These are phyloP conservation scores for Acer campestre DNA, from an alignment of 345 rosid species.

Conservation along the genomic window DNA sequence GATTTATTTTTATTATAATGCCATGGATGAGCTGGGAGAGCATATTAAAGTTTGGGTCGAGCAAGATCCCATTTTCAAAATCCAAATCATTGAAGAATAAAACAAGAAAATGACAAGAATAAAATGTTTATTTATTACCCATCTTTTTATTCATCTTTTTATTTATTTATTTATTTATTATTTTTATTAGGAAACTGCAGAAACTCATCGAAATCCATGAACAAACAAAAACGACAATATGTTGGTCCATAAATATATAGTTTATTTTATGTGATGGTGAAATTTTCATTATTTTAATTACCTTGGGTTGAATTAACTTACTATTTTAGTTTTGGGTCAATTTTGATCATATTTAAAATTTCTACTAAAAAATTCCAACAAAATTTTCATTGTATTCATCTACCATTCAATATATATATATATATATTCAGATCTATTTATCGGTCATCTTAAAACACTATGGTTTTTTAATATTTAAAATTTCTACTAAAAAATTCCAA, in stretches of 20 bases:
- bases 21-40: conserved; percentile 62
- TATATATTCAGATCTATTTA: not conserved
- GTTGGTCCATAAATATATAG: conserved; percentile 1
- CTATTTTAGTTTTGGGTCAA: not conserved
- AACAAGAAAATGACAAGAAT: conserved; percentile 75
- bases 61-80: conserved; percentile 49
- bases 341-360: not conserved
- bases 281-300: conserved; percentile 6
- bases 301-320: not conserved
- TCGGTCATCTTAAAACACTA: not conserved
- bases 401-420: not conserved
- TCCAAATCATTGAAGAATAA: conserved; percentile 60
- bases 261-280: not conserved
- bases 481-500: not conserved
- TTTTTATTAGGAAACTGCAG: conserved; percentile 10
- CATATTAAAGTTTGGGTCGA: conserved; percentile 43
- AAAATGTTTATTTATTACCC: conserved; percentile 21
- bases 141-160: not conserved
- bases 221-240: conserved; percentile 21
- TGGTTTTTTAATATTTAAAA: too few relatives aligned
- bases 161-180: not conserved
- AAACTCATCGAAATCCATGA: conserved; percentile 35
- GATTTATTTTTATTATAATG: conserved; percentile 33
- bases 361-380: not conserved
- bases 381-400: not conserved